These are phyloP conservation scores for Triticum aestivum DNA, from an alignment of 176 grass and related monocot genomes.

Conservation along the genomic window IWGSC_CS_RefSeq_v2.1 NC_057796.1:412871201-412871700, in stretches of 20 bases:
- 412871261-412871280: too few species aligned
- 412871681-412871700: not conserved
- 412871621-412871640: not conserved
- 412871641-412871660: not conserved
- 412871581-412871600: constrained; percentile 70
- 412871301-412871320: too few species aligned
- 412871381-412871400: too few species aligned
- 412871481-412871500: constrained; percentile 67
- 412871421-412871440: too few species aligned
- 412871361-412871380: too few species aligned
- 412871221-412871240: too few species aligned
- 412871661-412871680: not conserved
- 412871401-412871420: too few species aligned
- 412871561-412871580: constrained; percentile 85
- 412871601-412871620: constrained; percentile 35
- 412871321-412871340: too few species aligned
- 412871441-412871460: constrained; percentile 75
- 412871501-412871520: constrained; percentile 68
- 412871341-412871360: too few species aligned
- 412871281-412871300: too few species aligned
- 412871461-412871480: constrained; percentile 81
- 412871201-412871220: too few species aligned
- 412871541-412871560: constrained; percentile 82
- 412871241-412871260: too few species aligned
- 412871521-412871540: constrained; percentile 14